Percentiles rank a stretch among this genome's conserved stretches.
These are phyloP conservation scores for Cercospora zeina DNA, from an alignment of 2,329 filamentous ascomycete genomes.

Conservation along the genomic window DNA sequence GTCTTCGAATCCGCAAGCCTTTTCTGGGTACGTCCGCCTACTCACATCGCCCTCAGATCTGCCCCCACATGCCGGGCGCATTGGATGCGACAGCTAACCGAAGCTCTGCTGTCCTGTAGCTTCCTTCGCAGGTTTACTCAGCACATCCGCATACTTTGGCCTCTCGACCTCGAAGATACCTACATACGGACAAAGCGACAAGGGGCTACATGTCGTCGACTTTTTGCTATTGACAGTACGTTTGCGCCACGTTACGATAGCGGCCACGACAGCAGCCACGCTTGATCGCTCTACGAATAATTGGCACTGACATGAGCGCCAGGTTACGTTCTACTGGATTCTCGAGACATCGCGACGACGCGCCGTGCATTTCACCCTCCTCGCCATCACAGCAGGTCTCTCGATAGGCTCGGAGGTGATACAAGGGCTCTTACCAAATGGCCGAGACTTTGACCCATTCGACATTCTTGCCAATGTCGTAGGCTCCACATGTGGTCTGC, in stretches of 20 bases:
- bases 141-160: constrained; percentile 72
- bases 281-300: neutral
- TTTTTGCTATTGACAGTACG: constrained; percentile 83
- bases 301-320: neutral
- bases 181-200: constrained; percentile 73
- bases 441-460: constrained; percentile 67
- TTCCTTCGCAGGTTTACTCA: constrained; percentile 61
- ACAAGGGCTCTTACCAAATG: constrained; percentile 67
- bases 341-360: constrained; percentile 86
- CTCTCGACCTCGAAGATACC: constrained; percentile 62
- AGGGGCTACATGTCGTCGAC: constrained; percentile 79
- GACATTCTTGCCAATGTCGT: constrained; percentile 86
- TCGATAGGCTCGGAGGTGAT: constrained; percentile 74
- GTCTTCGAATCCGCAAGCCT: constrained; percentile 77
- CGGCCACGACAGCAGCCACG: neutral
- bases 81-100: constrained; percentile 15
- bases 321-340: constrained; percentile 83
- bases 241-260: constrained; percentile 3
- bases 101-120: constrained; percentile 34
- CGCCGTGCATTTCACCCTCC: constrained; percentile 76
- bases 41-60: too few species aligned
- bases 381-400: constrained; percentile 72
- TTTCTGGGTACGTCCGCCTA: constrained; percentile 73
- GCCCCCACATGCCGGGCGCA: neutral
- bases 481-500: constrained; percentile 71